These are phyloP conservation scores for Fistulifera pelliculosa DNA, from an alignment of 108 stramenopile species.

Conservation along the genomic window DNA sequence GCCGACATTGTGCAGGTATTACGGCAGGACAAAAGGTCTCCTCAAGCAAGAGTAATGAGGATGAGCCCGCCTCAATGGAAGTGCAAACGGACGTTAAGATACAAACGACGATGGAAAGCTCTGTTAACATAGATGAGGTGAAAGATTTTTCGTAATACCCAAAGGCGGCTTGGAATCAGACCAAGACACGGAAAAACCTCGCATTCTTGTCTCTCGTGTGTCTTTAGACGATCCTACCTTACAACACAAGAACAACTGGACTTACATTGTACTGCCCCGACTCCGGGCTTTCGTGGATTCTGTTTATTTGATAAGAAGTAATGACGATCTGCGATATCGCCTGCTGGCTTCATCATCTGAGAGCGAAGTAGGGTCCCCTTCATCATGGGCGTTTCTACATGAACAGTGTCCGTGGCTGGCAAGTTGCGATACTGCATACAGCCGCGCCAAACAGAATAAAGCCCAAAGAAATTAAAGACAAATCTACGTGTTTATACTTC, in stretches of 20 bases:
- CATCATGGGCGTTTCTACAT: slow-evolving; percentile 32
- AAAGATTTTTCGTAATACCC: background rate
- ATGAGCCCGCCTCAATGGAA: no score
- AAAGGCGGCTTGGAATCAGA: background rate
- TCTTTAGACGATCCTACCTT: slow-evolving; percentile 54
- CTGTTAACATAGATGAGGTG: background rate
- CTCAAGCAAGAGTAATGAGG: no score
- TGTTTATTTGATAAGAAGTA: slow-evolving; percentile 48
- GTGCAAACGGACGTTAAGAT: background rate
- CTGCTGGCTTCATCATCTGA: slow-evolving; percentile 25
- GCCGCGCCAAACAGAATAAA: background rate
- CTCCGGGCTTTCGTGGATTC: slow-evolving; percentile 61
- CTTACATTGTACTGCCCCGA: slow-evolving; percentile 45
- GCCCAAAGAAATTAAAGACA: background rate
- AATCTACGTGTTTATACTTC: no score
- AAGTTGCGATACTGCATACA: slow-evolving; percentile 47
- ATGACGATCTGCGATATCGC: slow-evolving; percentile 58
- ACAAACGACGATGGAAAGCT: background rate
- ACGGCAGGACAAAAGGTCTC: slow-evolving; percentile 10
- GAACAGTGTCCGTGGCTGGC: slow-evolving; percentile 50
- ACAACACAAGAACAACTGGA: slow-evolving; percentile 51
- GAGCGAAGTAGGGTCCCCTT: slow-evolving; percentile 1
- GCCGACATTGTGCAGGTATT: slow-evolving; percentile 77
- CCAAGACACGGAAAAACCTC: slow-evolving; percentile 7
- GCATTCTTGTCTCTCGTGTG: slow-evolving; percentile 48